A percentile compares a stretch with the other conserved stretches of the same genome.
phyloP scores from a whole-genome alignment of 164 flowering plant genomes.

The Tinospora cordifolia region DNA sequence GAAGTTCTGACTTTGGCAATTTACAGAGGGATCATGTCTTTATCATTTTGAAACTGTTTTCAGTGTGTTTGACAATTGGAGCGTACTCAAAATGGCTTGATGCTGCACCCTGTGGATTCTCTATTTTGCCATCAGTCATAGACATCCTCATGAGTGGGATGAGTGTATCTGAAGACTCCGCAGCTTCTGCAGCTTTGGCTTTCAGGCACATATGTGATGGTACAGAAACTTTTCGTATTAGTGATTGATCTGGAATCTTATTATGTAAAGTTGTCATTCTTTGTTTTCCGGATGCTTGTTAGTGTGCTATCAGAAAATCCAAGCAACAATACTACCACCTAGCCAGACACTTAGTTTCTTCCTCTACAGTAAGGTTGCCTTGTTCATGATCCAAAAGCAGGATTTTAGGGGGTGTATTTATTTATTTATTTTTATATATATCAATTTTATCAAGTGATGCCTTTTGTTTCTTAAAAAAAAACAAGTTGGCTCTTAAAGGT shows the following conservation, averaged over 20 bases:
- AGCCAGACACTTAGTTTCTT: neutral
- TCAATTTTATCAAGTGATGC: no score
- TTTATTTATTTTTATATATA: no score
- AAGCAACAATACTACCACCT: neutral
- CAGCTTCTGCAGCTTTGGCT: conserved; percentile 96
- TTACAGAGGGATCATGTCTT: conserved; percentile 1
- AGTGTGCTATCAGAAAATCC: neutral
- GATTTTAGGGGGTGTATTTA: no score
- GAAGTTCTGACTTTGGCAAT: neutral
- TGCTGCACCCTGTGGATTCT: conserved; percentile 59
- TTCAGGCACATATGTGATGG: conserved; percentile 91
- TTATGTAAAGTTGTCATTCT: neutral
- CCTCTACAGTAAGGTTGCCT: neutral
- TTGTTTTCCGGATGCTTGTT: neutral
- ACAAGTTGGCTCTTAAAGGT: no score
- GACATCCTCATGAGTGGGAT: conserved; percentile 84
- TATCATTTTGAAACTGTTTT: conserved; percentile 4
- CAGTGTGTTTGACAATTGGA: conserved; percentile 90
- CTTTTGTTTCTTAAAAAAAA: no score
- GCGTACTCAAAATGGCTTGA: conserved; percentile 99
- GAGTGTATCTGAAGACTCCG: conserved; percentile 89
- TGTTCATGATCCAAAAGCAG: no score
- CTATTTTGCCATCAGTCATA: conserved; percentile 61
- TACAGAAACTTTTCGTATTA: conserved; percentile 21
- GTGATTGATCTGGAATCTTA: neutral